Base-by-base conservation (phyloP, 345 rosid species). In the Eucalyptus marginata region DNA sequence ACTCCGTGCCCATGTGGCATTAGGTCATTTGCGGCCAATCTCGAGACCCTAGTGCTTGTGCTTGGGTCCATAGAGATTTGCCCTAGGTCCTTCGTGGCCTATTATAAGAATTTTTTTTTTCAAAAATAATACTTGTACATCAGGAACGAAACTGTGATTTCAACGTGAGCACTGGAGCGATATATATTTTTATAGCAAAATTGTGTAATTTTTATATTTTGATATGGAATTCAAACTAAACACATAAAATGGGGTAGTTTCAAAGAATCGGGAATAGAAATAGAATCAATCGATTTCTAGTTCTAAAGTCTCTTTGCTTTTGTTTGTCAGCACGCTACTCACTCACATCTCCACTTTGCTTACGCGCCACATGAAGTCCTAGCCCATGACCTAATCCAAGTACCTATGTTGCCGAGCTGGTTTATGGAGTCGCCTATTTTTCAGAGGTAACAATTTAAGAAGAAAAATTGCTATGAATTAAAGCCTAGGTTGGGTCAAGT, bases 301-400 rank as follows among this genome's bases (percentile, higher is more conserved):
- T 25, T 58, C n/a, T 58, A 58, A 58, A 58, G n/a, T 58, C n/a
- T 5, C 64, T 58, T 58, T 58, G 14, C 13, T 58, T 58, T 10
- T 58, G n/a, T 0, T 11, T 27, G 6, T 58, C 1, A 58, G 0
- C n/a, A 6, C 1, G n/a, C 13, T 58, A 27, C 14, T 58, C n/a
- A 58, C 64, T 10, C 64, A 25, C 13, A 27, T 58, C 3, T 58
- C 0, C 64, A 58, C 64, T 58, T 58, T 58, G 64, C n/a, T 58
- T 27, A 58, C 25, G 64, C 13, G 1, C 64, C 64, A 25, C 64
- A 25, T 27, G 13, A 58, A 58, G 64, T 58, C 64, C 13, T 58
- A 58, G 64, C 7, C 14, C 64, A 58, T 58, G 64, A 58, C 64
- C n/a, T 11, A 27, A 58, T 27, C 64, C 13, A 5, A 58, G 64